Conservation (phyloP, 2,329 filamentous ascomycete species). For the Botrytis hyacinthi region DNA sequence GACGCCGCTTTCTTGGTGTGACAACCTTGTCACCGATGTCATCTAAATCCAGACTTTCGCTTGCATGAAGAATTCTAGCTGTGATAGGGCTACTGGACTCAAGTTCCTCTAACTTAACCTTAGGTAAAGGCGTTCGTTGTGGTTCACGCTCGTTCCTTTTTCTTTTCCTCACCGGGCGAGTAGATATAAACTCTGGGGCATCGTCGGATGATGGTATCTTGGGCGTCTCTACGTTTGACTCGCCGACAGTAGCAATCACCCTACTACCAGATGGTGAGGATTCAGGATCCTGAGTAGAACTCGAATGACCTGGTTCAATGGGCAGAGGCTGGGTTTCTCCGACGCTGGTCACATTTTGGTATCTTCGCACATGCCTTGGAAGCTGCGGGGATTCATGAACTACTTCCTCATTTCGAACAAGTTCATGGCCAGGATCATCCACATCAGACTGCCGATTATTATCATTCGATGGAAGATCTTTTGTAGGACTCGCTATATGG, state of each 20-base stretch:
- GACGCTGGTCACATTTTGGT: neutral
- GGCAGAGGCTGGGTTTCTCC: constrained; percentile 23
- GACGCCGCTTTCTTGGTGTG: constrained; percentile 39
- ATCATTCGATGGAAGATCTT: neutral
- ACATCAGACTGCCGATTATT: neutral
- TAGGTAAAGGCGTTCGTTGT: constrained; percentile 22
- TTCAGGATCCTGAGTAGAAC: constrained; percentile 34
- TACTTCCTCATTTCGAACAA: neutral
- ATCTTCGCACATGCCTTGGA: neutral
- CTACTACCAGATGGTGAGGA: constrained; percentile 5
- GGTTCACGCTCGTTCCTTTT: constrained; percentile 24
- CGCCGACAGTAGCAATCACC: neutral
- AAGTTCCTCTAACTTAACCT: constrained; percentile 34
- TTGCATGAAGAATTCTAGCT: constrained; percentile 22
- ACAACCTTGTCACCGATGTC: constrained; percentile 39
- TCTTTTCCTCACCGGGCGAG: constrained; percentile 34
- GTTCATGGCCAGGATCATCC: neutral
- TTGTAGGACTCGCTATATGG: neutral
- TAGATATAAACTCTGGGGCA: constrained; percentile 32
- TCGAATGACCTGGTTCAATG: constrained; percentile 28
- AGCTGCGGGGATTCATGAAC: constrained; percentile 1
- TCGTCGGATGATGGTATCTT: constrained; percentile 24
- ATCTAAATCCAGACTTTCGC: constrained; percentile 40
- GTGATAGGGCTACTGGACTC: constrained; percentile 35
- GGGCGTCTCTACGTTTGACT: neutral